Percentiles rank a stretch among this genome's conserved stretches.
Conservation (phyloP, 202 grass and related monocot genomes). For the Zizania palustris region DNA sequence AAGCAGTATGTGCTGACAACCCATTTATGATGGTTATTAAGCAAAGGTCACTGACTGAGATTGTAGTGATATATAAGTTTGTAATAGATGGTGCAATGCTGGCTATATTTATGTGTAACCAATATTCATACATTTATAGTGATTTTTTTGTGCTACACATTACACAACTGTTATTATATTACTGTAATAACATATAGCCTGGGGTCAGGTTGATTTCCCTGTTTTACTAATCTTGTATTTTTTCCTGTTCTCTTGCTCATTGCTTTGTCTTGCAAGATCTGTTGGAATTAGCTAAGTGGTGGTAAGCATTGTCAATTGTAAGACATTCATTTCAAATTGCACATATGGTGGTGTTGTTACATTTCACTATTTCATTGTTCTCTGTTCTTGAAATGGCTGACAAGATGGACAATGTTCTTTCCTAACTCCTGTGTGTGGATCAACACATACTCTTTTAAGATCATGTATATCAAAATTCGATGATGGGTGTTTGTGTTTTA, state of each 20-base stretch:
- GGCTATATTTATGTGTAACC: background rate
- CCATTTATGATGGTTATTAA: background rate
- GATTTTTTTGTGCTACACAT: background rate
- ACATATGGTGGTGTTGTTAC: background rate
- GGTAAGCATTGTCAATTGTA: background rate
- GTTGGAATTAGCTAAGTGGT: background rate
- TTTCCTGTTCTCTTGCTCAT: background rate
- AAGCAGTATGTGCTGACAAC: background rate
- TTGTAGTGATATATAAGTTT: background rate
- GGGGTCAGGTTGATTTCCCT: background rate
- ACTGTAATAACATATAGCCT: background rate
- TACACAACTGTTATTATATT: background rate
- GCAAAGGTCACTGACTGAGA: background rate
- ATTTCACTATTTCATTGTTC: background rate
- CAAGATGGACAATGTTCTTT: background rate
- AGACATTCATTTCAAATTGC: background rate
- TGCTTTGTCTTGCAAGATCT: background rate
- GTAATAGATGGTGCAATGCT: no score
- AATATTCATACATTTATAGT: background rate
- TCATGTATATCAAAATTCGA: constrained; percentile 8
- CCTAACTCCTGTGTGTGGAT: background rate
- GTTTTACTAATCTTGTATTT: background rate
- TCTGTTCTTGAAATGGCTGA: background rate
- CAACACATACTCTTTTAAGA: background rate
- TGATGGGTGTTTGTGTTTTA: background rate